These are phyloP conservation scores for Isabelozyma rhagii DNA, from an alignment of 805 yeast genomes.

Conservation along the genomic window DNA sequence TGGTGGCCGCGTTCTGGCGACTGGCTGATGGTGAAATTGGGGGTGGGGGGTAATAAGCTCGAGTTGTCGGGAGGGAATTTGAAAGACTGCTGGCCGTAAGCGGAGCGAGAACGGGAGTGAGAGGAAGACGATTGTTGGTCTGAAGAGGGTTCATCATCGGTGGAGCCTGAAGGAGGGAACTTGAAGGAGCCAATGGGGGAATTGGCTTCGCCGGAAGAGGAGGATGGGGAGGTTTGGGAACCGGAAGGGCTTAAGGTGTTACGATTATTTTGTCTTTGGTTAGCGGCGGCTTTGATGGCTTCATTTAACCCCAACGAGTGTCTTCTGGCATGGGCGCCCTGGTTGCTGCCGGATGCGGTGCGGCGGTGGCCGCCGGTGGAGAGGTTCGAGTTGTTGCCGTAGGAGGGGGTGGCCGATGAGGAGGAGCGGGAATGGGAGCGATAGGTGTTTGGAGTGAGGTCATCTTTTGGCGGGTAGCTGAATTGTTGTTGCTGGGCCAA, in stretches of 20 bases:
- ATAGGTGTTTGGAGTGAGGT: slow-evolving; percentile 15
- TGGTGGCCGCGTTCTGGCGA: slow-evolving; percentile 41
- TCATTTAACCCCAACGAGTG: slow-evolving; percentile 90
- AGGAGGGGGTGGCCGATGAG: not conserved
- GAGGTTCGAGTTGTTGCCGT: slow-evolving; percentile 14
- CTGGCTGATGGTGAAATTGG: slow-evolving; percentile 42
- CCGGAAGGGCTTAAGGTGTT: slow-evolving; percentile 28
- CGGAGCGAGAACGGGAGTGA: slow-evolving; percentile 37
- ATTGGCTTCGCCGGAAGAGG: slow-evolving; percentile 13
- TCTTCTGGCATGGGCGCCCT: slow-evolving; percentile 80
- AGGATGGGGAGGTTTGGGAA: slow-evolving; percentile 16
- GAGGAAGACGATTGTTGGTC: slow-evolving; percentile 7
- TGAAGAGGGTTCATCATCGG: slow-evolving; percentile 3
- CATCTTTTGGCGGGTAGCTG: slow-evolving; percentile 21
- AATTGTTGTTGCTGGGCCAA: slow-evolving; percentile 22
- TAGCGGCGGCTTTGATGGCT: slow-evolving; percentile 96
- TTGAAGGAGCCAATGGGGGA: slow-evolving; percentile 1
- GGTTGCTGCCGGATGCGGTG: slow-evolving; percentile 35
- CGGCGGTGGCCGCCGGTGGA: slow-evolving; percentile 27
- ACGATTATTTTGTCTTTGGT: slow-evolving; percentile 55
- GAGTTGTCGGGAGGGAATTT: slow-evolving; percentile 61
- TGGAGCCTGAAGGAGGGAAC: slow-evolving; percentile 5
- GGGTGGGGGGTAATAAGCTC: slow-evolving; percentile 50
- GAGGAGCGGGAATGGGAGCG: slow-evolving; percentile 33
- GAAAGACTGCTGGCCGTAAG: slow-evolving; percentile 43